phyloP scores from a whole-genome alignment of 208 protist species.

The Trichomonas tenax region DNA sequence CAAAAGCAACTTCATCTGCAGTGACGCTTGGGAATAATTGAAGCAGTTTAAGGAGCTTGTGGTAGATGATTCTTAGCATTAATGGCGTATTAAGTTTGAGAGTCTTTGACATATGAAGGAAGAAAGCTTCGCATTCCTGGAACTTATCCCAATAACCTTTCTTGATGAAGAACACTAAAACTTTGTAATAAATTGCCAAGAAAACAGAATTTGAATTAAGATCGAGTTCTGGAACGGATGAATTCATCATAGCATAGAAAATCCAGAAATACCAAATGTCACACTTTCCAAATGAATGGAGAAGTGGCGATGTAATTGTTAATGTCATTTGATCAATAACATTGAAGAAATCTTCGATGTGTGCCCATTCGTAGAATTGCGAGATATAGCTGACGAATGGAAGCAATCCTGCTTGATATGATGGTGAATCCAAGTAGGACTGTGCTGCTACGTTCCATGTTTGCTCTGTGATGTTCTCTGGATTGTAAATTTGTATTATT shows the following conservation, averaged over 20 bases:
- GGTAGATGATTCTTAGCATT: not conserved
- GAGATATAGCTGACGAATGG: no score
- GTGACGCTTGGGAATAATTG: not conserved
- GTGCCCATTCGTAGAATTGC: no score
- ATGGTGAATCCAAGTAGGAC: no score
- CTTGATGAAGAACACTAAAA: not conserved
- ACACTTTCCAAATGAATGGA: not conserved
- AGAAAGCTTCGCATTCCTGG: not conserved
- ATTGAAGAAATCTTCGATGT: not conserved
- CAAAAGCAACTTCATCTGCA: not conserved
- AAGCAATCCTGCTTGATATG: no score
- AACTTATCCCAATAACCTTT: not conserved
- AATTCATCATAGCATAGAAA: not conserved
- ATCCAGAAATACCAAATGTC: not conserved
- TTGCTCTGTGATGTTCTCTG: no score
- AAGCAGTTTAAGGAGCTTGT: not conserved
- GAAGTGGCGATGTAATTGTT: not conserved
- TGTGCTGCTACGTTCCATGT: no score
- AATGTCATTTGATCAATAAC: not conserved
- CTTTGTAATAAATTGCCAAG: not conserved
- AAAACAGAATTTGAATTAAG: not conserved
- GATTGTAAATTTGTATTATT: not conserved
- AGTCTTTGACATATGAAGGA: not conserved
- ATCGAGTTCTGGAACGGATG: not conserved
- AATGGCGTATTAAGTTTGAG: not conserved